These are phyloP conservation scores for Apiotrichum akiyoshidainum DNA, from an alignment of 1,284 basidiomycete species.

Conservation along the genomic window DNA sequence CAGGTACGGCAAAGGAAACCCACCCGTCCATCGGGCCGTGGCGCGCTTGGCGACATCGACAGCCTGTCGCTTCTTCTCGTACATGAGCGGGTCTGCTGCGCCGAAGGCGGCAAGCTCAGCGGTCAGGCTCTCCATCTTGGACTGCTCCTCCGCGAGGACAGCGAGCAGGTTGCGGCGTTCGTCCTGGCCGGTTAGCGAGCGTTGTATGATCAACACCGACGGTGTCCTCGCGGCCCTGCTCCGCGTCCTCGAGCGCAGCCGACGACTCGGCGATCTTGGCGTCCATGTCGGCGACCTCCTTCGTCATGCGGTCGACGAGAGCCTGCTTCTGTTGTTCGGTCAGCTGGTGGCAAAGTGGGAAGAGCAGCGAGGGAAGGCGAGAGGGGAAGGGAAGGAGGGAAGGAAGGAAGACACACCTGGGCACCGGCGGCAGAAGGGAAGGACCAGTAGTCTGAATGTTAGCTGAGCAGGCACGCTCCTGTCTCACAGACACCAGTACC, in stretches of 20 bases:
- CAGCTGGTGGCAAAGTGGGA: background rate
- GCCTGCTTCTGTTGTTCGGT: constrained; percentile 43
- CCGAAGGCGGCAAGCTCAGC: constrained; percentile 63
- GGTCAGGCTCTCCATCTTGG: constrained; percentile 49
- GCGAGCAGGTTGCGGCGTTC: constrained; percentile 56
- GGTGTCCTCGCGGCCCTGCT: constrained; percentile 60
- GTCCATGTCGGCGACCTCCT: constrained; percentile 54
- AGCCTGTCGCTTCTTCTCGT: constrained; percentile 69
- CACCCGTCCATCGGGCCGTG: constrained; percentile 79
- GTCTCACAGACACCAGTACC: constrained; percentile 78
- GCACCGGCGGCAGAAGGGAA: constrained; percentile 82
- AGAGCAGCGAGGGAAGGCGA: no score
- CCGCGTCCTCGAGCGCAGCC: constrained; percentile 57
- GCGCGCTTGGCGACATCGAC: constrained; percentile 72
- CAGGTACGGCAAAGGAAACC: constrained; percentile 23
- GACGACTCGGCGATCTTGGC: constrained; percentile 38
- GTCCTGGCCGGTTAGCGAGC: constrained; percentile 52
- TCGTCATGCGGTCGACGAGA: constrained; percentile 59
- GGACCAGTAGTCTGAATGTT: constrained; percentile 75
- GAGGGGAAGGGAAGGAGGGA: background rate
- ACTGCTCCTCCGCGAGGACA: constrained; percentile 46
- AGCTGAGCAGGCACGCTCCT: constrained; percentile 28
- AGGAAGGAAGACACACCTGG: constrained; percentile 55
- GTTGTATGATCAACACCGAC: constrained; percentile 54
- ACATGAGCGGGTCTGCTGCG: constrained; percentile 73